These are phyloP conservation scores for Theobroma grandiflorum DNA, from an alignment of 441 rosid species.

Conservation along the genomic window DNA sequence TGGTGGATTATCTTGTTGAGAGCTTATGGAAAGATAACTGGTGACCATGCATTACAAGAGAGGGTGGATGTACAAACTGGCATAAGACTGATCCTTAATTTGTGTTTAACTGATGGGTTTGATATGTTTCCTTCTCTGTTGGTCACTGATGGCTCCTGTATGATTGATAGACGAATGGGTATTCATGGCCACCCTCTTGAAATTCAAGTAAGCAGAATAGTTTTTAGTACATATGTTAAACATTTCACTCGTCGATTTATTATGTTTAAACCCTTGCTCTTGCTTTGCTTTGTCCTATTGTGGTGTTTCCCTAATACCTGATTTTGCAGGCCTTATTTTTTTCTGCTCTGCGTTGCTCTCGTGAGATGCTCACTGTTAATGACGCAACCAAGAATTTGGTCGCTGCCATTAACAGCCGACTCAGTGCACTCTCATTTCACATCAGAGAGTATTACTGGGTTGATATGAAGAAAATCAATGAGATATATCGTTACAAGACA, in stretches of 20 bases:
- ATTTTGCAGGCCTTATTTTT: slow-evolving; percentile 79
- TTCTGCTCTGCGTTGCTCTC: slow-evolving; percentile 83
- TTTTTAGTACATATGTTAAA: background rate
- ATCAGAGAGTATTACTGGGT: slow-evolving; percentile 94
- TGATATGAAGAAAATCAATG: slow-evolving; percentile 82
- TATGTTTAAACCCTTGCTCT: background rate
- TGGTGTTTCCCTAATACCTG: background rate
- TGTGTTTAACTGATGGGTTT: slow-evolving; percentile 85
- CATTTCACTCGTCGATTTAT: background rate
- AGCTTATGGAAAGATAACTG: slow-evolving; percentile 90
- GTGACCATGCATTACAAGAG: slow-evolving; percentile 83
- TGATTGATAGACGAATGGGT: slow-evolving; percentile 98
- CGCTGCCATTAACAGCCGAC: slow-evolving; percentile 82
- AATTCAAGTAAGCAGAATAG: slow-evolving; percentile 66
- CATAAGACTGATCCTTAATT: slow-evolving; percentile 76
- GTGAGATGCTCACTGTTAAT: slow-evolving; percentile 85
- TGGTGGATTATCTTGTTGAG: slow-evolving; percentile 96
- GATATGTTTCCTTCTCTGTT: slow-evolving; percentile 95
- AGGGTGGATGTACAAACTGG: slow-evolving; percentile 96
- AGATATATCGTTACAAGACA: slow-evolving; percentile 95
- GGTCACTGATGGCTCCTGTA: slow-evolving; percentile 97
- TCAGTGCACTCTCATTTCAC: slow-evolving; percentile 90
- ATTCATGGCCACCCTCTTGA: slow-evolving; percentile 98
- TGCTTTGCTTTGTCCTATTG: slow-evolving; percentile 1
- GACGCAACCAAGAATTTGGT: slow-evolving; percentile 82